phyloP scores from a whole-genome alignment of 352 stramenopile genomes.

The Globisporangium sylvaticum region DNA sequence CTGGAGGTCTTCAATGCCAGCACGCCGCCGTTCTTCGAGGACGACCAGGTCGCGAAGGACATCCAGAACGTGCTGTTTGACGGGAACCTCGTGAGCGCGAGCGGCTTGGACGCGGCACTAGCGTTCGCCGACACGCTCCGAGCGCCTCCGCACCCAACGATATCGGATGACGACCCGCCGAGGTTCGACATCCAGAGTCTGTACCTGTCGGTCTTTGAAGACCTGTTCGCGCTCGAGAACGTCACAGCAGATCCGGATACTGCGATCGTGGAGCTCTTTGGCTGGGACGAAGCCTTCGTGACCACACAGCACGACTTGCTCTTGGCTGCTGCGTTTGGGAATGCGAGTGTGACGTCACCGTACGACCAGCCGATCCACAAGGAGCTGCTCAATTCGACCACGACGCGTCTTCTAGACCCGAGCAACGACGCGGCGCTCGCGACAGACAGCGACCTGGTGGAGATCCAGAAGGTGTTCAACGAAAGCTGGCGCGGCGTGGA shows the following conservation, averaged over 20 bases:
- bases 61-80: slow-evolving; percentile 39
- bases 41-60: slow-evolving; percentile 16
- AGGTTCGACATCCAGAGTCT: slow-evolving; percentile 39
- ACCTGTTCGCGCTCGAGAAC: slow-evolving; percentile 36
- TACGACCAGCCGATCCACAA: slow-evolving; percentile 48
- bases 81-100: slow-evolving; percentile 36
- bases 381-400: slow-evolving; percentile 43
- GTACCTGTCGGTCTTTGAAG: slow-evolving; percentile 37
- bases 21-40: slow-evolving; percentile 27
- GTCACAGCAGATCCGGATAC: slow-evolving; percentile 14
- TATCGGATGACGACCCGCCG: slow-evolving; percentile 28
- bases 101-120: slow-evolving; percentile 27
- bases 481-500: slow-evolving; percentile 41
- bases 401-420: slow-evolving; percentile 37
- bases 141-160: slow-evolving; percentile 54
- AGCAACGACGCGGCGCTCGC: slow-evolving; percentile 30
- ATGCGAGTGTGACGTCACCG: slow-evolving; percentile 36
- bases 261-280: slow-evolving; percentile 42
- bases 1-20: slow-evolving; percentile 38
- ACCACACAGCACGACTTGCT: slow-evolving; percentile 23
- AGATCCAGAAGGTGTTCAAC: slow-evolving; percentile 52
- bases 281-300: slow-evolving; percentile 47
- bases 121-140: slow-evolving; percentile 61
- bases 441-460: slow-evolving; percentile 28
- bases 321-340: slow-evolving; percentile 31